These are phyloP conservation scores for Telfairia occidentalis DNA, from an alignment of 331 rosid genomes.

Conservation along the genomic window DNA sequence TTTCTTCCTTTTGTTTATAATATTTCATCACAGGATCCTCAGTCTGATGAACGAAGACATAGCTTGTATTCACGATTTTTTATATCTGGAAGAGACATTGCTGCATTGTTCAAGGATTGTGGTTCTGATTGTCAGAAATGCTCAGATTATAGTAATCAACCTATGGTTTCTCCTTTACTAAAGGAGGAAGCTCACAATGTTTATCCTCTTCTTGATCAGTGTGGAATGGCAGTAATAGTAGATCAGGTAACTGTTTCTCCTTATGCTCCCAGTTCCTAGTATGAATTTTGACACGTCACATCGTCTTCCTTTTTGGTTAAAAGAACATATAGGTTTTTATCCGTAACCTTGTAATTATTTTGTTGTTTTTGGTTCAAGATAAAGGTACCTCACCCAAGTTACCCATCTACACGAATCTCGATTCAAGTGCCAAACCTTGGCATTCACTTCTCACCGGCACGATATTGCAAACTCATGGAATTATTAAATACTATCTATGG, in stretches of 20 bases:
- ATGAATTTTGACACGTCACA: background rate
- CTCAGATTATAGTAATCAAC: slow-evolving; percentile 30
- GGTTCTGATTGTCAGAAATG: slow-evolving; percentile 55
- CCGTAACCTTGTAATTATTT: slow-evolving; percentile 3
- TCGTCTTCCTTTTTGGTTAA: background rate
- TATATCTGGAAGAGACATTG: slow-evolving; percentile 85
- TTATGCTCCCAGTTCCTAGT: background rate
- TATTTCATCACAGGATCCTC: slow-evolving; percentile 47
- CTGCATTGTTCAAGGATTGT: slow-evolving; percentile 80
- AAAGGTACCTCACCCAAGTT: slow-evolving; percentile 87
- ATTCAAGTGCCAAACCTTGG: slow-evolving; percentile 94
- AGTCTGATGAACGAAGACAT: slow-evolving; percentile 54
- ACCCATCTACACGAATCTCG: slow-evolving; percentile 74
- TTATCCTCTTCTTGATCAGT: slow-evolving; percentile 76
- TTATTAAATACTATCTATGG: slow-evolving; percentile 45
- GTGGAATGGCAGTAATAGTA: slow-evolving; percentile 92
- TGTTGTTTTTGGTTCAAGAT: slow-evolving; percentile 37
- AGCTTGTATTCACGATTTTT: slow-evolving; percentile 68
- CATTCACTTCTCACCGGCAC: slow-evolving; percentile 79
- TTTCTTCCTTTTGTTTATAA: slow-evolving; percentile 18
- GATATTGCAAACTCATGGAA: slow-evolving; percentile 65
- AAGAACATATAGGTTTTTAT: background rate
- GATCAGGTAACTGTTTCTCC: slow-evolving; percentile 46
- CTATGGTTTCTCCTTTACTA: slow-evolving; percentile 20
- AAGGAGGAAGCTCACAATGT: slow-evolving; percentile 30